phyloP scores from a whole-genome alignment of 2,329 filamentous ascomycete genomes.

The Grosmannia huntii region DNA sequence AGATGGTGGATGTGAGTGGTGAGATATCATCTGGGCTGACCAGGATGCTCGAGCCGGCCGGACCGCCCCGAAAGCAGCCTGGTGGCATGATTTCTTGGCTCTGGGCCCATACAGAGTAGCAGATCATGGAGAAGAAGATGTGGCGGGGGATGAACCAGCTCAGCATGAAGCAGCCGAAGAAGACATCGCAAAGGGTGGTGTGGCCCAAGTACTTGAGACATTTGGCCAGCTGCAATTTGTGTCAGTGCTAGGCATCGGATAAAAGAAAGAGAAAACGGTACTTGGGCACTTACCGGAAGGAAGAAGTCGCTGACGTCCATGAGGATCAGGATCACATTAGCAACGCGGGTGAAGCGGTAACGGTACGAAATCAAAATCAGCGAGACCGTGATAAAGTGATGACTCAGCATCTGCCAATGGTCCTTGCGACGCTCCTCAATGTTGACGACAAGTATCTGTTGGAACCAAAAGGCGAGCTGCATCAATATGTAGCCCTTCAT shows the following conservation, averaged over 20 bases:
- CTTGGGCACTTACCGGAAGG: conserved; percentile 52
- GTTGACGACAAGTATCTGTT: conserved; percentile 88
- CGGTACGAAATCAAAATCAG: conserved; percentile 74
- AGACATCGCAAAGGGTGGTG: conserved; percentile 62
- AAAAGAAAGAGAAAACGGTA: background rate
- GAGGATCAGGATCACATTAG: conserved; percentile 75
- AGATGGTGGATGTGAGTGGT: conserved; percentile 1
- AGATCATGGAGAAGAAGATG: conserved; percentile 63
- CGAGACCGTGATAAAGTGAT: conserved; percentile 79
- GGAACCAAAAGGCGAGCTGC: conserved; percentile 86
- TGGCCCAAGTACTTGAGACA: conserved; percentile 82
- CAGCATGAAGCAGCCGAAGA: conserved; percentile 76
- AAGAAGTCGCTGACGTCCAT: conserved; percentile 92
- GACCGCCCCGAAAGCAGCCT: conserved; percentile 59
- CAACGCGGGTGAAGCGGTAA: conserved; percentile 77
- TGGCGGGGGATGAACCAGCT: conserved; percentile 79
- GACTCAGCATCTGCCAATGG: conserved; percentile 88
- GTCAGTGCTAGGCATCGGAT: background rate
- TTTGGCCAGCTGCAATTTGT: conserved; percentile 57
- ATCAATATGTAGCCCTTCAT: conserved; percentile 84
- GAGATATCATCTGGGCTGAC: conserved; percentile 6
- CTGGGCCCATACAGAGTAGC: conserved; percentile 68
- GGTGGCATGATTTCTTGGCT: conserved; percentile 47
- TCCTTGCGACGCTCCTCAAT: conserved; percentile 93
- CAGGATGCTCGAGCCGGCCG: conserved; percentile 20